These are phyloP conservation scores for Ploettnerulaceae sp. DNA, from an alignment of 2,329 filamentous ascomycete genomes.

Conservation along the genomic window DNA sequence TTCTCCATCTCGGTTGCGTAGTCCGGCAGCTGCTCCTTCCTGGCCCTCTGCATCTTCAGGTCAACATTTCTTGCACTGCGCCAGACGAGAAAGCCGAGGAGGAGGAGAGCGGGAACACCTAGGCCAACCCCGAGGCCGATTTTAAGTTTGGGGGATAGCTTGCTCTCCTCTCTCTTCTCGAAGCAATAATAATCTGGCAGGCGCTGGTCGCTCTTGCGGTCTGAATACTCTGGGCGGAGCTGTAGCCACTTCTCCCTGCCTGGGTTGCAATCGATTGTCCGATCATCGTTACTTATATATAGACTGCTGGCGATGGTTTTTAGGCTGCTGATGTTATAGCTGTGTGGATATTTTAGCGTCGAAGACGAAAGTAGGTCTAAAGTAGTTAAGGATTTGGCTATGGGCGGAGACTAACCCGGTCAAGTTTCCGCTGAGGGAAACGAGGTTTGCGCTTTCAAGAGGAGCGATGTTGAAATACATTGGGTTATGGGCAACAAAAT, in stretches of 20 bases:
- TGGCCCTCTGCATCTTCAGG: neutral
- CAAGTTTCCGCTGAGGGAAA: neutral
- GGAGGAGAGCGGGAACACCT: neutral
- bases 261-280: neutral
- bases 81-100: neutral
- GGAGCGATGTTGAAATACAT: neutral
- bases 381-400: no score
- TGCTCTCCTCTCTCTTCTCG: neutral
- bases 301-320: neutral
- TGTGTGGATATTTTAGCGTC: neutral
- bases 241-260: neutral
- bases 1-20: slow-evolving; percentile 3
- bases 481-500: neutral
- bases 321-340: slow-evolving; percentile 1
- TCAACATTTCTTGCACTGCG: neutral
- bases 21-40: neutral
- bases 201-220: neutral
- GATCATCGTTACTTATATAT: neutral
- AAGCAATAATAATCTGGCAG: neutral
- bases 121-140: neutral
- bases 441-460: neutral
- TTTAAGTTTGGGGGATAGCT: neutral
- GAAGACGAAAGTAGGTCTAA: no score
- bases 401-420: neutral
- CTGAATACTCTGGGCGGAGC: neutral